phyloP scores from a whole-genome alignment of 352 stramenopile species.

The Globisporangium lucens region DNA sequence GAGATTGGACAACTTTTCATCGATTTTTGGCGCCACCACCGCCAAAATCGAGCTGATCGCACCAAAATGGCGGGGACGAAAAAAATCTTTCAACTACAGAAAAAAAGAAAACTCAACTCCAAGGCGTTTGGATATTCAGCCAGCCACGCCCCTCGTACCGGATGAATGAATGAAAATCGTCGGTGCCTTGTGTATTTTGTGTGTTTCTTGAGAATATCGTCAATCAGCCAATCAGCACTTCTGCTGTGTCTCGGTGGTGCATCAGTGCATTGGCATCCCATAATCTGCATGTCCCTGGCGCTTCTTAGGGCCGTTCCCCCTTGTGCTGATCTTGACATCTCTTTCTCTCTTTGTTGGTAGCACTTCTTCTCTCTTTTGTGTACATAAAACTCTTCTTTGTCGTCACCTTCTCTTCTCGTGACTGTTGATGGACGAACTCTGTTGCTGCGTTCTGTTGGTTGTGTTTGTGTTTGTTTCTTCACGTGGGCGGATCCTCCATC shows the following conservation, averaged over 20 bases:
- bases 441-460: neutral
- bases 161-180: neutral
- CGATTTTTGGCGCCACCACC: neutral
- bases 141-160: too few species aligned
- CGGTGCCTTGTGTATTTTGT: neutral
- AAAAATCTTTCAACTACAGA: neutral
- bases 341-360: too few species aligned
- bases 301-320: neutral
- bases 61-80: constrained; percentile 8
- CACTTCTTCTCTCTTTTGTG: neutral
- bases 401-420: neutral
- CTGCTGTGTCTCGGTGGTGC: neutral
- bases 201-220: neutral
- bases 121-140: too few species aligned
- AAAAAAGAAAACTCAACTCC: neutral
- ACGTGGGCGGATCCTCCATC: neutral
- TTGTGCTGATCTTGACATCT: neutral
- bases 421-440: neutral
- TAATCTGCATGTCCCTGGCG: neutral
- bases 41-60: neutral
- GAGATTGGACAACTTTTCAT: neutral
- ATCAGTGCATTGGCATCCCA: neutral
- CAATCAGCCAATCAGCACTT: neutral
- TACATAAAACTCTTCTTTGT: neutral
- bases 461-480: neutral